Base-by-base conservation (phyloP, 1,284 basidiomycete genomes). In the Puccinia brachypodii region DNA sequence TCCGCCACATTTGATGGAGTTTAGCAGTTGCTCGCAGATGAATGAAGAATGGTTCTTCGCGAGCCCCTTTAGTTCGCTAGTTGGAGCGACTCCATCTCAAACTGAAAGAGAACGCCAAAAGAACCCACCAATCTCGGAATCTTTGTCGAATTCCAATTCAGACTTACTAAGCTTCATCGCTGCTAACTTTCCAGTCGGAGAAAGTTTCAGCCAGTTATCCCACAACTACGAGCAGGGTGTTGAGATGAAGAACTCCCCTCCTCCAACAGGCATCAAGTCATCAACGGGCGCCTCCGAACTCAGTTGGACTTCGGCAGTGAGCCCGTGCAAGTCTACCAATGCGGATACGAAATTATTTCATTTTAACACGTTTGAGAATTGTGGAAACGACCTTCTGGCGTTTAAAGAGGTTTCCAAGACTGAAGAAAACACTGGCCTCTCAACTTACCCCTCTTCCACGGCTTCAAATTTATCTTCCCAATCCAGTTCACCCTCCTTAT, bases 401-500 rank as follows among this genome's bases (percentile, higher is more conserved):
- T 31, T 31, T 53, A 0, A 53, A 42, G 33, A 56, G 14, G 36
- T 42, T 58, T 60, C 72, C 6, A 16, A 38, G 33, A 36, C n/a
- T 36, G 31, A 42, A 33, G 47, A 53, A 72, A 72, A 33, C 28
- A 53, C 8, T 40, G 2, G 13, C 50, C 22, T 53, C 1, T 1
- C 31, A 28, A 6, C 71, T 11, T 56, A 56, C 22, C 50, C 36
- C 0, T 33, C 53, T 28, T 74, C 72, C 19, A 58, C n/a, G 13
- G 6, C 25, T 8, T 74, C 72, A 16, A 60, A 74, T 38, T 19
- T 2, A 8, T 58, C 72, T 25, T 60, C 72, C 25, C 72, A 74
- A 58, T 74, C n/a, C n/a, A 74, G 53, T n/a, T 56, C 72, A 22
- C 50, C 53, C 36, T 74, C 72, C 50, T 74, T 74, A 19, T 74